phyloP scores from a whole-genome alignment of 495 filamentous ascomycete genomes.

The Tetracladium marchalianum region DNA sequence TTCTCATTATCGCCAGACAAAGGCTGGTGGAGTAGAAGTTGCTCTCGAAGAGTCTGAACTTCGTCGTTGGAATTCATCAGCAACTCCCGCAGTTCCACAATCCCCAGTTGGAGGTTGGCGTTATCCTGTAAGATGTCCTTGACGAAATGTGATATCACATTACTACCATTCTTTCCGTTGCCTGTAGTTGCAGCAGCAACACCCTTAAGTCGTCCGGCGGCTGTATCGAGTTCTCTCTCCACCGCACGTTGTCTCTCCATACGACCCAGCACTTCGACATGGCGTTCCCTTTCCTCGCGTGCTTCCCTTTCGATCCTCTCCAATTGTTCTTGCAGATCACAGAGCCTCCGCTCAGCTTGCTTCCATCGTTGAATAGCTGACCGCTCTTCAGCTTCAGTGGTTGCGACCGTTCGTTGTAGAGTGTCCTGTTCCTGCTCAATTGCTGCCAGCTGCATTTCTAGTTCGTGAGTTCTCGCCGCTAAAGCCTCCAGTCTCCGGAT shows the following conservation, averaged over 20 bases:
- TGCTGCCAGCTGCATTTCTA: conserved; percentile 66
- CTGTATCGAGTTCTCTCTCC: conserved; percentile 65
- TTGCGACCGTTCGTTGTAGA: conserved; percentile 53
- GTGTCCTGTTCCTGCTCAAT: conserved; percentile 73
- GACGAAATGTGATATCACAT: conserved; percentile 84
- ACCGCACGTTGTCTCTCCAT: conserved; percentile 69
- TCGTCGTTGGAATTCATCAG: conserved; percentile 89
- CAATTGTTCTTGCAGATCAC: conserved; percentile 71
- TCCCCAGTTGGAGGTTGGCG: conserved; percentile 80
- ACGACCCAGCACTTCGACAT: conserved; percentile 68
- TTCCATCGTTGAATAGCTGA: conserved; percentile 74
- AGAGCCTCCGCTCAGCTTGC: conserved; percentile 65
- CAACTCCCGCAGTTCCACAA: conserved; percentile 85
- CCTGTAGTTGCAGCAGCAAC: conserved; percentile 58
- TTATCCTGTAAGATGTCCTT: conserved; percentile 94
- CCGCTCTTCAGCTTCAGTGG: conserved; percentile 59
- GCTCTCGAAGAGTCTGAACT: conserved; percentile 75
- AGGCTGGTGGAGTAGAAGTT: conserved; percentile 73
- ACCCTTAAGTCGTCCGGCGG: conserved; percentile 67
- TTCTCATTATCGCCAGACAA: conserved; percentile 31
- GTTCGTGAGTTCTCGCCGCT: conserved; percentile 59
- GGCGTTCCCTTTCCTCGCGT: conserved; percentile 69
- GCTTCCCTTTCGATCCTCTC: conserved; percentile 84
- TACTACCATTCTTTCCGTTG: conserved; percentile 41
- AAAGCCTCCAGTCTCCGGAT: conserved; percentile 61